A percentile compares a stretch with the other conserved stretches of the same genome.
Evolutionary conservation across 2,329 filamentous ascomycete species (phyloP).

Genomic region (Purpureocillium lavendulum): DNA sequence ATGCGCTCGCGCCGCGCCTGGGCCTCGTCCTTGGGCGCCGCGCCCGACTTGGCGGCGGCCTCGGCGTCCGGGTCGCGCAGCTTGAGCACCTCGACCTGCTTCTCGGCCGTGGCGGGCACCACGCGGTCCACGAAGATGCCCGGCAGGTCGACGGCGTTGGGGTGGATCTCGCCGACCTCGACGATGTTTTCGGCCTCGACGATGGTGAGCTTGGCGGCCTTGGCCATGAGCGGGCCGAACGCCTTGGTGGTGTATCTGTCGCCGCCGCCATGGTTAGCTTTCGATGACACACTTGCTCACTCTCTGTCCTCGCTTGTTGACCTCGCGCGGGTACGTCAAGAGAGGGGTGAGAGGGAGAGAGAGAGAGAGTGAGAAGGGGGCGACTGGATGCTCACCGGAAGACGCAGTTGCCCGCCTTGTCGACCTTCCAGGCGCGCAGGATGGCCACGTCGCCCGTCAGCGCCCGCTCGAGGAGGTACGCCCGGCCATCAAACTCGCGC

Average conservation of each 20-base stretch:
- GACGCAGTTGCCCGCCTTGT: constrained; percentile 69
- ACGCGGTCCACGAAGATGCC: constrained; percentile 80
- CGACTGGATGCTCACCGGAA: constrained; percentile 57
- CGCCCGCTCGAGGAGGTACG: constrained; percentile 70
- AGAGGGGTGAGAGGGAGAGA: too few species aligned
- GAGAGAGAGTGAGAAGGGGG: too few species aligned
- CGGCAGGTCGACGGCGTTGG: constrained; percentile 68
- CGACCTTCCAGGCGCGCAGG: constrained; percentile 66
- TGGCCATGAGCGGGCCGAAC: constrained; percentile 71
- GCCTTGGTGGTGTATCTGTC: constrained; percentile 64
- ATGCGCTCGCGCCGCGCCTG: constrained; percentile 60
- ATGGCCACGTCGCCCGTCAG: constrained; percentile 71
- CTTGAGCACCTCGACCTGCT: constrained; percentile 65
- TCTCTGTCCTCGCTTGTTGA: too few species aligned
- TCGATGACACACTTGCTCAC: too few species aligned
- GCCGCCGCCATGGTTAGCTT: too few species aligned
- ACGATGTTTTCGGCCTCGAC: constrained; percentile 84
- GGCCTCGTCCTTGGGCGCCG: constrained; percentile 31
- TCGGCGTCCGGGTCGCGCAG: constrained; percentile 37
- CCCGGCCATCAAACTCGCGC: constrained; percentile 62
- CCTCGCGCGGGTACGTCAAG: too few species aligned
- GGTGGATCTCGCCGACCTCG: constrained; percentile 60
- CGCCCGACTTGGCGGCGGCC: constrained; percentile 22
- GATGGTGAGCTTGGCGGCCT: constrained; percentile 69
- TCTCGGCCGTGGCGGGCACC: constrained; percentile 62